Percentiles rank a stretch among this genome's conserved stretches.
These are phyloP conservation scores for Phaeophleospora eucalypticola DNA, from an alignment of 2,329 filamentous ascomycete species.

Conservation along the genomic window DNA sequence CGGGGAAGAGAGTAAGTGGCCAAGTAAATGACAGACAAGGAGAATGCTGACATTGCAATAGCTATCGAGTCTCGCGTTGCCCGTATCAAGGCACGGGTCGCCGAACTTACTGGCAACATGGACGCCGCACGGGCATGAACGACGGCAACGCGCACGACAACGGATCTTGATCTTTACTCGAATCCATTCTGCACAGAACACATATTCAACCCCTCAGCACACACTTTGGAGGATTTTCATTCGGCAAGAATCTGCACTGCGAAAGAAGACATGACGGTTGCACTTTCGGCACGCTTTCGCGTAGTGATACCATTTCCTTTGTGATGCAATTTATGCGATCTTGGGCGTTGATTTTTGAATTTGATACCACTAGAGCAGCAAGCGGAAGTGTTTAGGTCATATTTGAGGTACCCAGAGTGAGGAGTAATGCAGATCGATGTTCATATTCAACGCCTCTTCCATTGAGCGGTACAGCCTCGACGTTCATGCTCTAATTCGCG, in stretches of 20 bases:
- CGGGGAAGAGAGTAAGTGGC: slow-evolving; percentile 81
- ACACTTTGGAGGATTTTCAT: no score
- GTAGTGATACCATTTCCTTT: background rate
- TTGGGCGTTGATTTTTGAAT: background rate
- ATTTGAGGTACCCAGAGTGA: no score
- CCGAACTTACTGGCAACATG: slow-evolving; percentile 66
- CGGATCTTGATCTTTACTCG: no score
- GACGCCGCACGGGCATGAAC: slow-evolving; percentile 14
- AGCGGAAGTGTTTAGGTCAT: background rate
- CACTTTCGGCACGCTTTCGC: background rate
- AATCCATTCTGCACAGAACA: background rate
- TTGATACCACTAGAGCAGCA: background rate
- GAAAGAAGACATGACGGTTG: background rate
- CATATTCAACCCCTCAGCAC: background rate
- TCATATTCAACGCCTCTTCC: background rate
- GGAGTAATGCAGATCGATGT: background rate
- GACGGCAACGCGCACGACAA: no score
- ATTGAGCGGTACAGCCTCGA: background rate
- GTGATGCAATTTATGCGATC: background rate
- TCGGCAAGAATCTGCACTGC: background rate
- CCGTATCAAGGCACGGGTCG: slow-evolving; percentile 94
- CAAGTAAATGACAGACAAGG: background rate
- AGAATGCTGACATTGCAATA: slow-evolving; percentile 36
- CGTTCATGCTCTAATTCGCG: no score
- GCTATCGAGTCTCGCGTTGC: slow-evolving; percentile 95